Evolutionary conservation across 345 rosid species (phyloP).

Genomic region (Hypericum perforatum): DNA sequence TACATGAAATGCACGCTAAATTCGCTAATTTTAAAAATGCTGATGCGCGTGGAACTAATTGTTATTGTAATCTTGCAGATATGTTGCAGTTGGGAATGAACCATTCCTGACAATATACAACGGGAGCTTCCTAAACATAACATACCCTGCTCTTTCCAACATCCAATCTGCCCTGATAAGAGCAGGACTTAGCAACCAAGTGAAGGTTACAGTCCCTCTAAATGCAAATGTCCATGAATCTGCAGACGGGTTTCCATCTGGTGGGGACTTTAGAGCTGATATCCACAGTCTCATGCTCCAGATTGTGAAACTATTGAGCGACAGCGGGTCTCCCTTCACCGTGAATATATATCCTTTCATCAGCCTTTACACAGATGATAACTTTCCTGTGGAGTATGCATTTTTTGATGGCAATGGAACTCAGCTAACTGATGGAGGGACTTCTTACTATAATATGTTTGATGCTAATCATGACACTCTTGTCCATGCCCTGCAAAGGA

Average conservation of each 20-base stretch:
- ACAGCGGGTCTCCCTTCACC: constrained; percentile 59
- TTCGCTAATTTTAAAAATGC: too few relatives aligned
- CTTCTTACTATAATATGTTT: constrained; percentile 59
- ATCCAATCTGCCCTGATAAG: constrained; percentile 69
- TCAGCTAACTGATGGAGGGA: constrained; percentile 61
- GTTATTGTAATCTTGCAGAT: constrained; percentile 30
- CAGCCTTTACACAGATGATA: constrained; percentile 61
- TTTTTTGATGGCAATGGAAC: constrained; percentile 67
- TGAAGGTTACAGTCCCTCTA: constrained; percentile 67
- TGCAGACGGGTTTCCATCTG: constrained; percentile 43
- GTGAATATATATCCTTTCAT: constrained; percentile 92
- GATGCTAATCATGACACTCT: constrained; percentile 90
- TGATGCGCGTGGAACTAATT: neutral
- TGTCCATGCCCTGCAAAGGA: constrained; percentile 67
- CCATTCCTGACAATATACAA: constrained; percentile 80
- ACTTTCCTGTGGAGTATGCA: constrained; percentile 82
- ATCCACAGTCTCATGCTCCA: constrained; percentile 66
- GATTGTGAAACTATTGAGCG: constrained; percentile 63
- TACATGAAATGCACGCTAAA: too few relatives aligned
- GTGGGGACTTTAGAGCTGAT: constrained; percentile 77
- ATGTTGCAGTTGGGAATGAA: constrained; percentile 92
- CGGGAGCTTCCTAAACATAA: constrained; percentile 48
- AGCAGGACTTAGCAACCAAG: constrained; percentile 65
- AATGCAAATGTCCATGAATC: constrained; percentile 78
- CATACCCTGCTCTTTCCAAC: constrained; percentile 71